These are phyloP conservation scores for Cryphonectria carpinicola DNA, from an alignment of 2,329 filamentous ascomycete genomes.

Conservation along the genomic window DNA sequence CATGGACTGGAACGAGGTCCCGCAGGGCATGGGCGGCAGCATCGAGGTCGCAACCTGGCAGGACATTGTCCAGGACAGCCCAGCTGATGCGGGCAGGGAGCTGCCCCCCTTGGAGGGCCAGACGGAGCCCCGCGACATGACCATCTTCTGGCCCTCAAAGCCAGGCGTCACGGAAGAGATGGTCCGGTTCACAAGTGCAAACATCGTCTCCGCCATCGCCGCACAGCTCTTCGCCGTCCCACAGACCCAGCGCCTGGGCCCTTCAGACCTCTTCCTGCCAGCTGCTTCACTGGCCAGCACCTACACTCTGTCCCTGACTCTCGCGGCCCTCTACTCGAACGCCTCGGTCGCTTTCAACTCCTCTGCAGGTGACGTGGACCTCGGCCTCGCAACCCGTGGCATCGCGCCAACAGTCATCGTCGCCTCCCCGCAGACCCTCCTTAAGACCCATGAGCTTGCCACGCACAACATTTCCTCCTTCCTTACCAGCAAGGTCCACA, in stretches of 20 bases:
- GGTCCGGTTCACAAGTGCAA: conserved; percentile 79
- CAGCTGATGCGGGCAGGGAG: conserved; percentile 59
- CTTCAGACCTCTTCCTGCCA: conserved; percentile 81
- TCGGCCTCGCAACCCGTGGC: conserved; percentile 72
- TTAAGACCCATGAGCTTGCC: conserved; percentile 67
- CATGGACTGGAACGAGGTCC: conserved; percentile 93
- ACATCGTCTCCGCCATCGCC: conserved; percentile 85
- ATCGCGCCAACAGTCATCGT: conserved; percentile 83
- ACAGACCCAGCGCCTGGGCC: conserved; percentile 70
- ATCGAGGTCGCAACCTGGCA: conserved; percentile 92
- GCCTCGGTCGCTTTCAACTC: conserved; percentile 87
- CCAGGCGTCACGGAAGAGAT: conserved; percentile 64
- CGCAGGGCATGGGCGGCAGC: conserved; percentile 72
- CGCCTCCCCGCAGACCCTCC: conserved; percentile 73
- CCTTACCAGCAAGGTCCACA: conserved; percentile 70
- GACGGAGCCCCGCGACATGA: conserved; percentile 55
- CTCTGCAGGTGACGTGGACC: conserved; percentile 75
- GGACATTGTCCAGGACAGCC: conserved; percentile 76
- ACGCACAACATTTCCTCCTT: conserved; percentile 62
- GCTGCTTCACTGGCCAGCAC: conserved; percentile 80
- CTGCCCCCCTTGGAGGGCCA: conserved; percentile 67
- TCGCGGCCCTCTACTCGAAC: conserved; percentile 84
- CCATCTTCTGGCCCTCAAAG: conserved; percentile 69
- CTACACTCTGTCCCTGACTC: conserved; percentile 77
- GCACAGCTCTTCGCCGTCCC: conserved; percentile 79